Conservation (phyloP, 2,329 filamentous ascomycete genomes). For the Cladosporium sp. region DNA sequence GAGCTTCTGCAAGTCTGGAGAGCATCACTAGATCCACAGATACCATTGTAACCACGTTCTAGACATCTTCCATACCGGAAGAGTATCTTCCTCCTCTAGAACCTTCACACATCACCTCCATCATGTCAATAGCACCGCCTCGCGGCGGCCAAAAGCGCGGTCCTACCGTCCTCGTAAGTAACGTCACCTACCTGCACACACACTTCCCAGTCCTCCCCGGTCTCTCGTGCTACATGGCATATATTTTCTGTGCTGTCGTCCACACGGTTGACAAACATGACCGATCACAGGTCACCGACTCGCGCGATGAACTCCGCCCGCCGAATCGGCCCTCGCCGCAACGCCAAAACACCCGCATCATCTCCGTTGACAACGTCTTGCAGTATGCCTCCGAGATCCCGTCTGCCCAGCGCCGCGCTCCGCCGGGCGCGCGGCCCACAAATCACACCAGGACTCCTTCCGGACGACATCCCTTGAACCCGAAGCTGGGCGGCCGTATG, state of each 20-base stretch:
- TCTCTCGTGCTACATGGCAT: conserved; percentile 2
- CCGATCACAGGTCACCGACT: conserved; percentile 25
- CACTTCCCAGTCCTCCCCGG: background rate
- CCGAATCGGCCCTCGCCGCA: conserved; percentile 19
- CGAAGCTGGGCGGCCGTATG: conserved; percentile 38
- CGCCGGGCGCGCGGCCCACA: conserved; percentile 52
- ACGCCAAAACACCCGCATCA: conserved; percentile 58
- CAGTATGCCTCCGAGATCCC: conserved; percentile 93
- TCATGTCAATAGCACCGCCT: conserved; percentile 10
- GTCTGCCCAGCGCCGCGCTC: conserved; percentile 80
- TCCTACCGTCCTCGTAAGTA: conserved; percentile 13
- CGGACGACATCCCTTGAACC: conserved; percentile 49
- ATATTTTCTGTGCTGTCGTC: background rate
- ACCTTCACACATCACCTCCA: background rate
- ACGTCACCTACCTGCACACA: background rate
- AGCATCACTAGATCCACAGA: background rate
- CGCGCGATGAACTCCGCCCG: conserved; percentile 8
- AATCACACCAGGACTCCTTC: conserved; percentile 46
- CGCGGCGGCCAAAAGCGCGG: conserved; percentile 7
- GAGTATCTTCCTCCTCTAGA: background rate
- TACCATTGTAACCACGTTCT: background rate
- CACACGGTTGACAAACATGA: conserved; percentile 5
- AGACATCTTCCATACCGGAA: background rate
- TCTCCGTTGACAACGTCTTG: conserved; percentile 89
- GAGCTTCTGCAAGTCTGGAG: conserved; percentile 11